Base-by-base conservation (phyloP, 192 early-diverging fungal genomes). In the Cladochytrium replicatum region DNA sequence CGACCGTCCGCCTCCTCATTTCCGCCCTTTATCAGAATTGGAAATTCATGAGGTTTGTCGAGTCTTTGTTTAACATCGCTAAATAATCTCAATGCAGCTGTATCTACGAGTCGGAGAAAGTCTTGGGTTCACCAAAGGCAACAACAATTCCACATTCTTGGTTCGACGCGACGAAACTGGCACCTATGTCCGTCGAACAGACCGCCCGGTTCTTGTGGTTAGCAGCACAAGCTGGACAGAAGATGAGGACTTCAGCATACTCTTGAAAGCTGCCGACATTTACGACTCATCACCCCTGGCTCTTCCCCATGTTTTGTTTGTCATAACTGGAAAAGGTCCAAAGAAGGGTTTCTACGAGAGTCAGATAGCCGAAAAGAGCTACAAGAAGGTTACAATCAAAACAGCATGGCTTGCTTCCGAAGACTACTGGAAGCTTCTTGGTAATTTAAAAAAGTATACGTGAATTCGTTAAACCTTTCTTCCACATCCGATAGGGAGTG, bases 261-360 rank as follows among this genome's bases (percentile, higher is more conserved):
- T 98, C 32, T 57, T 93, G 19, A 64, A 78, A 1, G 90, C 66
- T 4, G n/a, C 68, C 19, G 31, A 34, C 24, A 21, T 25, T n/a
- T 77, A 77, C 49, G 68, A 75, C 19, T 21, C 22, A 4, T 21
- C 22, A 11, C 43, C 87, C n/a, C 26, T 24, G 13, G 17, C 11
- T 9, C 24, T 51, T 19, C 61, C 51, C 3, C 58, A 64, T 22
- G 50, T 97, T 24, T 56, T 81, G 30, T 77, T 95, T 62, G 70
- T 96, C 4, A 91, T 98, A 29, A 96, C 94, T 4, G 94, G 94
- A 22, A 88, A 89, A 29, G 94, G 94, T 1, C 90, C 91, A 2
- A 65, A 80, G 46, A 83, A 86, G 49, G 68, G 61, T 19, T 46
- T 66, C 15, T 97, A 88, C 50, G 75, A 79, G 63, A 50, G 64